phyloP scores from a whole-genome alignment of 2,329 filamentous ascomycete genomes.

The Alternaria rosae region DNA sequence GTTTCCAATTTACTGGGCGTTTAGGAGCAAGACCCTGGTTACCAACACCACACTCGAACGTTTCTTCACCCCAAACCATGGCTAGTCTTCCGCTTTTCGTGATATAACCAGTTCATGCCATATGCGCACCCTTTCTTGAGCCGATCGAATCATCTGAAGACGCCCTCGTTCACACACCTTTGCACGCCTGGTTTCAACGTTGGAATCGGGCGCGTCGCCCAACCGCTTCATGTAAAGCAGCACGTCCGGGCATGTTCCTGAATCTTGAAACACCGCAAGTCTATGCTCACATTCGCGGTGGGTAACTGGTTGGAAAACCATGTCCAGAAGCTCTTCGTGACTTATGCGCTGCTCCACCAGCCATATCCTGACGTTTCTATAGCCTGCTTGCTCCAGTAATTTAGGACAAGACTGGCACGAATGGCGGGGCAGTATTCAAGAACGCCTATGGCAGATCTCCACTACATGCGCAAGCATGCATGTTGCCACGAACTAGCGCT shows the following conservation, averaged over 20 bases:
- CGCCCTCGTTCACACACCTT: neutral
- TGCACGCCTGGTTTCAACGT: neutral
- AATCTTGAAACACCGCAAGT: conserved; percentile 8
- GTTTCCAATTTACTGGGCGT: conserved; percentile 23
- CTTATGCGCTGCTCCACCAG: neutral
- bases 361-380: neutral
- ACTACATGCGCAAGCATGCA: neutral
- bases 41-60: neutral
- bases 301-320: neutral
- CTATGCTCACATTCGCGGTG: neutral
- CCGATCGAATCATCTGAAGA: neutral
- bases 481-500: neutral
- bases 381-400: neutral
- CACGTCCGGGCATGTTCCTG: neutral
- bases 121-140: neutral
- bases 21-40: conserved; percentile 14
- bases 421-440: neutral
- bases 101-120: neutral
- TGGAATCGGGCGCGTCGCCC: neutral
- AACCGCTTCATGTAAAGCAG: conserved; percentile 4
- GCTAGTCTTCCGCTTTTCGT: neutral
- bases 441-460: neutral
- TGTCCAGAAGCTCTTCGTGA: neutral
- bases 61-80: neutral
- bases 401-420: neutral